Evolutionary conservation across 305 asterid genomes (phyloP).

Genomic region (Fraxinus baroniana): DNA sequence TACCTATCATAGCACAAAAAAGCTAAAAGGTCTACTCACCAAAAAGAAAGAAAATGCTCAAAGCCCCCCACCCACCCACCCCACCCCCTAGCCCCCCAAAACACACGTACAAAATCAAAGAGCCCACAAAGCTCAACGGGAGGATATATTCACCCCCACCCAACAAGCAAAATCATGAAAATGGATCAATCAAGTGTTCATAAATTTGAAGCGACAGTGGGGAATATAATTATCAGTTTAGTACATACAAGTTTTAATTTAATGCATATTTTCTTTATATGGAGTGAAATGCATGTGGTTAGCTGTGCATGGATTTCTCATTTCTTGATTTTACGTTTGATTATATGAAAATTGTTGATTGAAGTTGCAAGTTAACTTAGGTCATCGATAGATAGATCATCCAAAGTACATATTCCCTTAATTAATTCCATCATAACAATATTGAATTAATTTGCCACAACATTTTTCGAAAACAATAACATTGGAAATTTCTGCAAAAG

Average conservation of each 20-base stretch:
- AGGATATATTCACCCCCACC: background rate
- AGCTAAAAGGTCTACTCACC: conserved; percentile 33
- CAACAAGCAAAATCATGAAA: background rate
- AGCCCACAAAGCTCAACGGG: background rate
- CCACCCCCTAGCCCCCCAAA: background rate
- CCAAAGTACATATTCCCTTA: background rate
- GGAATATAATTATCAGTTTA: background rate
- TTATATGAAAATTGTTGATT: background rate
- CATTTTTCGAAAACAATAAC: conserved; percentile 2
- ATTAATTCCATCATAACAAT: conserved; percentile 20
- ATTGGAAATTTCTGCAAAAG: conserved; percentile 17
- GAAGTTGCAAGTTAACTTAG: background rate
- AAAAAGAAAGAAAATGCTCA: background rate
- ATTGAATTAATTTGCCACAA: conserved; percentile 23
- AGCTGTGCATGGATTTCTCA: conserved; percentile 36
- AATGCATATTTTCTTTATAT: background rate
- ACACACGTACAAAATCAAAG: background rate
- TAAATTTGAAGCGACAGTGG: background rate
- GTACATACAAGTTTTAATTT: background rate
- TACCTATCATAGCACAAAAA: conserved; percentile 54
- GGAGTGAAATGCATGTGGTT: conserved; percentile 26
- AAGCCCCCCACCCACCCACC: background rate
- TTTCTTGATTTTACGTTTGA: background rate
- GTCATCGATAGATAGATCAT: background rate
- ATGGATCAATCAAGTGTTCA: background rate